These are phyloP conservation scores for Grigorovia transvaalensis DNA, from an alignment of 805 yeast species.

Conservation along the genomic window DNA sequence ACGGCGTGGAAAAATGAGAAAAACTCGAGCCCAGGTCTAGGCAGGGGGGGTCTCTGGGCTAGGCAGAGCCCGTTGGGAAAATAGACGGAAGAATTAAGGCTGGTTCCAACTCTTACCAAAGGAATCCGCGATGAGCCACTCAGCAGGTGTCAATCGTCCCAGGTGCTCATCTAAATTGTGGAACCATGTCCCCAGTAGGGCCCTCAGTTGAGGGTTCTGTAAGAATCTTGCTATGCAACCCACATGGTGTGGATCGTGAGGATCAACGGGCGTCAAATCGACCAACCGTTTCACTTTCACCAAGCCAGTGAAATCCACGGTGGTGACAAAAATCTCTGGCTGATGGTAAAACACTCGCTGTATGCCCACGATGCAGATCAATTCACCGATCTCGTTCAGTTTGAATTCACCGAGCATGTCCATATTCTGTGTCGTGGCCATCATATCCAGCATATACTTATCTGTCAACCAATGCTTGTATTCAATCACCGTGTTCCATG, in stretches of 20 bases:
- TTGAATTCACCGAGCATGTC: slow-evolving; percentile 10
- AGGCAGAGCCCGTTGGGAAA: too few species aligned
- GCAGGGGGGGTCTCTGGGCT: too few species aligned
- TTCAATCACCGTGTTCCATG: neutral
- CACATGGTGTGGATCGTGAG: neutral
- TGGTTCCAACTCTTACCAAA: neutral
- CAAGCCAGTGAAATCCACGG: neutral
- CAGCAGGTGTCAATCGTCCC: neutral
- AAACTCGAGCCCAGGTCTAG: too few species aligned
- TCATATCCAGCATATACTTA: neutral
- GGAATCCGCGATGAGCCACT: neutral
- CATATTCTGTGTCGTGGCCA: neutral
- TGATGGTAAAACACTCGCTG: slow-evolving; percentile 1
- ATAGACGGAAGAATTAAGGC: too few species aligned
- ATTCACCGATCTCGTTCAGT: slow-evolving; percentile 5
- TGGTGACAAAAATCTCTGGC: neutral
- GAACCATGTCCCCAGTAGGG: neutral
- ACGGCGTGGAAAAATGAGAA: too few species aligned
- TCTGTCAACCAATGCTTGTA: slow-evolving; percentile 1
- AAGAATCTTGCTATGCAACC: neutral
- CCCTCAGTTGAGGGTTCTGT: neutral
- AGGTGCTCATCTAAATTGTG: neutral
- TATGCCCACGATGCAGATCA: slow-evolving; percentile 12
- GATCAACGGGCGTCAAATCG: neutral
- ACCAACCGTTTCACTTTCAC: neutral